Percentiles rank a stretch among this genome's conserved stretches.
Conservation (phyloP, 108 stramenopile species). For the Cyclotella cryptica region DNA sequence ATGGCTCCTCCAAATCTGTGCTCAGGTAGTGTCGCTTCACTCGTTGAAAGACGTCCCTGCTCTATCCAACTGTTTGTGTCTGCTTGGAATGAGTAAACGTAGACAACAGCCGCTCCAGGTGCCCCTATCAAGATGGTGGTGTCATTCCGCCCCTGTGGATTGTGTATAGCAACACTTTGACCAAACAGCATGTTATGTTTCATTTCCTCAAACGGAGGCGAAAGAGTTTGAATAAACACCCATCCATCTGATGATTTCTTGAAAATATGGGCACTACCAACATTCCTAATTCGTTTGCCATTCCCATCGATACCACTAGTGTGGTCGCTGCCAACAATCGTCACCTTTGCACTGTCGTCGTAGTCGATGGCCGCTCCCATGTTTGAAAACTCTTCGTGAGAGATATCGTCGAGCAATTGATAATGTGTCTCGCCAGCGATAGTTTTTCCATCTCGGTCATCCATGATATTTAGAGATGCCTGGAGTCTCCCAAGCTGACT, state of each 20-base stretch:
- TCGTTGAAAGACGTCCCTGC: conserved; percentile 25
- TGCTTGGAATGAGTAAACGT: conserved; percentile 41
- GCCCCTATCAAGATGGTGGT: conserved; percentile 65
- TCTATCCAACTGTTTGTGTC: conserved; percentile 5
- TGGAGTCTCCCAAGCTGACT: conserved; percentile 64
- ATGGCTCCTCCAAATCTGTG: conserved; percentile 50
- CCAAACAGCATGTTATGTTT: conserved; percentile 48
- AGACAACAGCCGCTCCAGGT: conserved; percentile 58
- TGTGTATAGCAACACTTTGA: conserved; percentile 53
- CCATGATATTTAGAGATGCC: conserved; percentile 57
- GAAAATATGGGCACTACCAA: conserved; percentile 64
- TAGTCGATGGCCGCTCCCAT: conserved; percentile 60
- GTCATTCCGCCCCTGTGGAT: conserved; percentile 59
- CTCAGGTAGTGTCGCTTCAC: conserved; percentile 38
- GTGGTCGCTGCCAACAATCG: conserved; percentile 59
- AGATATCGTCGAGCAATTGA: conserved; percentile 34
- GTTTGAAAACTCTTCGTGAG: conserved; percentile 37
- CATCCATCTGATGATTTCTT: conserved; percentile 40
- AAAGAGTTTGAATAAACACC: conserved; percentile 33
- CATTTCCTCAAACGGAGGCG: conserved; percentile 19
- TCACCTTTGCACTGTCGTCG: conserved; percentile 44
- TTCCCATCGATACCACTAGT: conserved; percentile 21
- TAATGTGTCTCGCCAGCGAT: conserved; percentile 12
- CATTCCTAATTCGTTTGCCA: conserved; percentile 34
- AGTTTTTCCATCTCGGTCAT: conserved; percentile 59